Conservation (phyloP, 148 eudicot genomes). For the Heliosperma pusillum region DNA sequence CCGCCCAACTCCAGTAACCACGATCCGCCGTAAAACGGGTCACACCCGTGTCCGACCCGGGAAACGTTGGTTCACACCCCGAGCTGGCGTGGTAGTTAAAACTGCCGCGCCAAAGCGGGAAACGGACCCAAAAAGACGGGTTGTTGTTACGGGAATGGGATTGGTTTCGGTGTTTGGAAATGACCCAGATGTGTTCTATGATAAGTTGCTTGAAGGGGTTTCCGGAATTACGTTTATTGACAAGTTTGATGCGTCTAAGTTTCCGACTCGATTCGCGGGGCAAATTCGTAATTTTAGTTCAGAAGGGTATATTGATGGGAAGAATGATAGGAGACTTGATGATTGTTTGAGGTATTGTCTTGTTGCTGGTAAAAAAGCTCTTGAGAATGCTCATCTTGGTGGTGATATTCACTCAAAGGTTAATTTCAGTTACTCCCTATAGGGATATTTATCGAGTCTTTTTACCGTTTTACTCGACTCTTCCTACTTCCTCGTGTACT, state of each 20-base stretch:
- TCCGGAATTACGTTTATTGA: slow-evolving; percentile 69
- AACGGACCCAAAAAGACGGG: slow-evolving; percentile 84
- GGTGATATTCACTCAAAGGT: slow-evolving; percentile 51
- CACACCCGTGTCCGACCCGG: slow-evolving; percentile 18
- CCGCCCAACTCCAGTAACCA: background rate
- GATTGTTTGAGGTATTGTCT: slow-evolving; percentile 56
- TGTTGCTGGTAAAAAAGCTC: slow-evolving; percentile 74
- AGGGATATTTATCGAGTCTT: no score
- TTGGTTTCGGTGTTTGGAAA: slow-evolving; percentile 88
- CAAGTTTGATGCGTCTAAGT: slow-evolving; percentile 78
- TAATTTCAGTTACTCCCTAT: no score
- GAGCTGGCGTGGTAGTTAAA: slow-evolving; percentile 24
- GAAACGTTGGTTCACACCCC: slow-evolving; percentile 25
- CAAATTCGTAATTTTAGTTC: slow-evolving; percentile 55
- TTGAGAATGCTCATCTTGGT: slow-evolving; percentile 52
- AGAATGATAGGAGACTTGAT: slow-evolving; percentile 64
- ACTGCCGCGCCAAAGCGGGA: slow-evolving; percentile 58
- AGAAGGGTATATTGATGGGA: slow-evolving; percentile 64
- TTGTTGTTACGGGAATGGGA: slow-evolving; percentile 88
- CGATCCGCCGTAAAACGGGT: slow-evolving; percentile 10
- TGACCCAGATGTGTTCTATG: slow-evolving; percentile 73
- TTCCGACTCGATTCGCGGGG: slow-evolving; percentile 70
- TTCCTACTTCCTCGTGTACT: no score
- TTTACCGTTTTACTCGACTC: no score
- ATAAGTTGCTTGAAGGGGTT: slow-evolving; percentile 71